Conservation (phyloP, 1,284 basidiomycete genomes). For the Ustilago esculenta region DNA sequence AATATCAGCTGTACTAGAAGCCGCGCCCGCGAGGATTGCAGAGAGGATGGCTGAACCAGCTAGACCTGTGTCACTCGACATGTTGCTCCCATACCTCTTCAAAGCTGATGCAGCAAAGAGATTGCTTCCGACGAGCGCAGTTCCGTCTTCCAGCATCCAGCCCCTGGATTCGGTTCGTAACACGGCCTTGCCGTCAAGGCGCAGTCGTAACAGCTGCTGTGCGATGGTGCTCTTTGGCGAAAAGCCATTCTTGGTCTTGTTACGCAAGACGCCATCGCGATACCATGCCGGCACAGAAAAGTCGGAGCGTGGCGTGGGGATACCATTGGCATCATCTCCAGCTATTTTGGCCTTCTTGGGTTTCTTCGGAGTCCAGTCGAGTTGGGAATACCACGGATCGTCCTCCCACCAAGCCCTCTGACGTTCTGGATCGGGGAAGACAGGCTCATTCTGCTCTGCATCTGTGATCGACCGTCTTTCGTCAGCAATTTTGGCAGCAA, state of each 20-base stretch:
- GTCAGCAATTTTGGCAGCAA: constrained; percentile 56
- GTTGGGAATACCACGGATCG: constrained; percentile 87
- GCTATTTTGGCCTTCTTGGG: constrained; percentile 70
- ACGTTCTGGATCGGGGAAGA: constrained; percentile 34
- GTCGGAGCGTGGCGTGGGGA: constrained; percentile 8
- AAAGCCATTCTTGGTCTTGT: constrained; percentile 40
- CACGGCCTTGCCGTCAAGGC: constrained; percentile 42
- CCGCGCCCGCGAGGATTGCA: constrained; percentile 22
- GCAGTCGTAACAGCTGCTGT: constrained; percentile 49
- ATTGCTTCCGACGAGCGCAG: constrained; percentile 35
- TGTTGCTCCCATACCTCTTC: constrained; percentile 30
- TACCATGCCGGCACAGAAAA: constrained; percentile 55
- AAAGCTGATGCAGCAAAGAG: constrained; percentile 33
- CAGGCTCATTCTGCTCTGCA: constrained; percentile 18
- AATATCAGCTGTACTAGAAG: constrained; percentile 14
- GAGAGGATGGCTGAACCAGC: constrained; percentile 29
- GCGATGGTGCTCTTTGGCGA: constrained; percentile 27
- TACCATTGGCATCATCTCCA: constrained; percentile 2
- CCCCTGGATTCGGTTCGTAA: constrained; percentile 17
- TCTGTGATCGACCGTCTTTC: constrained; percentile 25
- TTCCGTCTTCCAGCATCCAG: constrained; percentile 39
- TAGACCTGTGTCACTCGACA: constrained; percentile 32
- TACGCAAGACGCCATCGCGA: constrained; percentile 45
- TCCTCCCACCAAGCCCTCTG: constrained; percentile 72
- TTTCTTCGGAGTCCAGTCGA: constrained; percentile 94